A percentile compares a stretch with the other conserved stretches of the same genome.
Conservation (phyloP, 1,139 yeast species). For the Saccharomyces hybrid region DNA sequence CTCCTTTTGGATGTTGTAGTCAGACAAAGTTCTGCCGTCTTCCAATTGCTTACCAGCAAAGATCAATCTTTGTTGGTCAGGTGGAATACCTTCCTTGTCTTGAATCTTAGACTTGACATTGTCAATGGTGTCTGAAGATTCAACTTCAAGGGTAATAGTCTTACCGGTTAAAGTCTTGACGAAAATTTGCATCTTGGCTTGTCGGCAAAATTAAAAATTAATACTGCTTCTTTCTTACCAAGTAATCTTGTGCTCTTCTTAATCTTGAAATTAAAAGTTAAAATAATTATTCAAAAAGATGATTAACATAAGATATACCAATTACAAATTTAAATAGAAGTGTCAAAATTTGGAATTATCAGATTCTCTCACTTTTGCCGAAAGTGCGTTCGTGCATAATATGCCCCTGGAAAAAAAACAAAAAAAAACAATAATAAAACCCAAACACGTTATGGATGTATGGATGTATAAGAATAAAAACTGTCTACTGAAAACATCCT, state of each 20-base stretch:
- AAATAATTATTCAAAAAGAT: no score
- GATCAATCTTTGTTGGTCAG: conserved; percentile 97
- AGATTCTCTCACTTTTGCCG: no score
- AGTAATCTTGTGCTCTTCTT: conserved; percentile 8
- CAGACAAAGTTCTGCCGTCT: conserved; percentile 60
- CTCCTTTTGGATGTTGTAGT: conserved; percentile 99
- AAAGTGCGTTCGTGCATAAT: no score
- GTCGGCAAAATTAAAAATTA: conserved; percentile 33
- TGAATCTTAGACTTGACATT: conserved; percentile 96
- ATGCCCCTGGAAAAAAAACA: no score
- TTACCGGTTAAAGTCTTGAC: conserved; percentile 63
- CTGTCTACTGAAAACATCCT: no score
- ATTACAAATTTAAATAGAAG: no score
- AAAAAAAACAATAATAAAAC: no score
- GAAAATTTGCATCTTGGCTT: conserved; percentile 51
- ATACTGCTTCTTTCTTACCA: conserved; percentile 34
- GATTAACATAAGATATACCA: no score
- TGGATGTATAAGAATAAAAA: no score
- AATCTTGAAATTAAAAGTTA: not conserved
- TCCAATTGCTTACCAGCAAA: conserved; percentile 95
- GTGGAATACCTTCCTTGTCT: conserved; percentile 99
- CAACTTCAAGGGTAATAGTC: conserved; percentile 63
- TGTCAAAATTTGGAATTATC: no score
- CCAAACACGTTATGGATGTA: no score
- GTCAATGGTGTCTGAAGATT: conserved; percentile 66